Evolutionary conservation across 2,329 filamentous ascomycete species (phyloP).

Genomic region (Cryphonectria nitschkei): DNA sequence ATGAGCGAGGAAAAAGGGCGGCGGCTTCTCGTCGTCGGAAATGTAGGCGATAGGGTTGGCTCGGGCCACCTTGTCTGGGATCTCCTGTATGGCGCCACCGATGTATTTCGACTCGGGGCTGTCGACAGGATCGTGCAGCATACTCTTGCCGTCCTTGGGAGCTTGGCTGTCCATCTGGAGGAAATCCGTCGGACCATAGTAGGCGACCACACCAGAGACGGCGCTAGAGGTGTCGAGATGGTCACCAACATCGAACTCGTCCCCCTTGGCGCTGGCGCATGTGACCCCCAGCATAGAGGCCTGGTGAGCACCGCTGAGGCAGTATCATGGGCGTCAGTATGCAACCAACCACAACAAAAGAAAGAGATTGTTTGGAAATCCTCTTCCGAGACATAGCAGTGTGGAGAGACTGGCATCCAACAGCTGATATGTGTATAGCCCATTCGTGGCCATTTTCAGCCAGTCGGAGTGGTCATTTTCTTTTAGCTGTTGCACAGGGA

Average conservation of each 20-base stretch:
- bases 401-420: too few relatives aligned
- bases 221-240: slow-evolving; percentile 24
- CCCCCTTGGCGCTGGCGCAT: slow-evolving; percentile 14
- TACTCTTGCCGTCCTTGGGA: slow-evolving; percentile 13
- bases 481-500: not conserved
- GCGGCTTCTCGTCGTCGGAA: slow-evolving; percentile 15
- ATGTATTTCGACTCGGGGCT: slow-evolving; percentile 27
- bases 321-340: not conserved
- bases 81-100: slow-evolving; percentile 19
- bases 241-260: slow-evolving; percentile 26
- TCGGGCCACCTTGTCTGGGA: slow-evolving; percentile 21
- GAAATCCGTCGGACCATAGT: slow-evolving; percentile 26
- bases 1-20: slow-evolving; percentile 26
- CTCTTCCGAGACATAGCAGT: too few relatives aligned
- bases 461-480: not conserved
- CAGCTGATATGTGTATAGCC: too few relatives aligned
- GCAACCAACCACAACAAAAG: not conserved
- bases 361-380: not conserved
- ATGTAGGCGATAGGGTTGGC: slow-evolving; percentile 27
- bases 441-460: not conserved
- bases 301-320: slow-evolving; percentile 21
- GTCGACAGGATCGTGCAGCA: slow-evolving; percentile 18
- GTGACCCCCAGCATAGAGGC: slow-evolving; percentile 24
- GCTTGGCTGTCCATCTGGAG: slow-evolving; percentile 26
- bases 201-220: slow-evolving; percentile 25